Evolutionary conservation across 2,329 filamentous ascomycete species (phyloP).

Genomic region (Verticillium nubilum): DNA sequence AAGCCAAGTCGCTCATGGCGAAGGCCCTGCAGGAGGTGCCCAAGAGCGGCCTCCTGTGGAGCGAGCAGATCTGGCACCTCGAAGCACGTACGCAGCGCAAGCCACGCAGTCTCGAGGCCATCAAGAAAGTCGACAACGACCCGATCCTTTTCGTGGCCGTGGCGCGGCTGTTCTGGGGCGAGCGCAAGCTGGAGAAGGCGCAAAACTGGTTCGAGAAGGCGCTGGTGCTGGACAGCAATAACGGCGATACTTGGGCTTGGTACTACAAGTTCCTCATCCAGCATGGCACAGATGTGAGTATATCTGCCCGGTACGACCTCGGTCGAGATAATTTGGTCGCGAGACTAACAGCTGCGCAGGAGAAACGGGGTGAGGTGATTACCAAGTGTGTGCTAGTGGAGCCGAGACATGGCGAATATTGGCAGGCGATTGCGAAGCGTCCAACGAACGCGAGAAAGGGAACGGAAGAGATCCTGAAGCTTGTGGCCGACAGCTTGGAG

Average conservation of each 20-base stretch:
- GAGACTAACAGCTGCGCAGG: constrained; percentile 24
- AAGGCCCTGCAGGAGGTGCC: constrained; percentile 88
- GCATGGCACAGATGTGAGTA: constrained; percentile 68
- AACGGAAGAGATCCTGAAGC: constrained; percentile 75
- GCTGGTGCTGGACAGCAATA: constrained; percentile 77
- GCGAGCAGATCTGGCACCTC: constrained; percentile 91
- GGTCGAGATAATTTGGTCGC: not conserved
- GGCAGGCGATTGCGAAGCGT: constrained; percentile 82
- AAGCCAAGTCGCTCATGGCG: constrained; percentile 91
- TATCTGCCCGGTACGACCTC: not conserved
- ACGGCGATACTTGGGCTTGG: constrained; percentile 96
- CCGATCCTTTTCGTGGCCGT: constrained; percentile 84
- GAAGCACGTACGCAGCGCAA: constrained; percentile 90
- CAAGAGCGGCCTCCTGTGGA: constrained; percentile 82
- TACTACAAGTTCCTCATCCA: constrained; percentile 90
- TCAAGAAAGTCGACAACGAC: constrained; percentile 95
- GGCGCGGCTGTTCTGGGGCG: constrained; percentile 92
- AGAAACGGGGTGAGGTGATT: constrained; percentile 83
- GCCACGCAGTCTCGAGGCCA: constrained; percentile 83
- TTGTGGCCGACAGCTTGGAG: constrained; percentile 56
- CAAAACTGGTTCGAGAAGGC: constrained; percentile 98
- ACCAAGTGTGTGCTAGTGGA: constrained; percentile 77
- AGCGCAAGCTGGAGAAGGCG: constrained; percentile 87
- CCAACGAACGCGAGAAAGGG: constrained; percentile 71
- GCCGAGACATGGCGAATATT: constrained; percentile 87